A percentile compares a stretch with the other conserved stretches of the same genome.
phyloP scores from a whole-genome alignment of 1,139 yeast species.

The Hansenula sp. region DNA sequence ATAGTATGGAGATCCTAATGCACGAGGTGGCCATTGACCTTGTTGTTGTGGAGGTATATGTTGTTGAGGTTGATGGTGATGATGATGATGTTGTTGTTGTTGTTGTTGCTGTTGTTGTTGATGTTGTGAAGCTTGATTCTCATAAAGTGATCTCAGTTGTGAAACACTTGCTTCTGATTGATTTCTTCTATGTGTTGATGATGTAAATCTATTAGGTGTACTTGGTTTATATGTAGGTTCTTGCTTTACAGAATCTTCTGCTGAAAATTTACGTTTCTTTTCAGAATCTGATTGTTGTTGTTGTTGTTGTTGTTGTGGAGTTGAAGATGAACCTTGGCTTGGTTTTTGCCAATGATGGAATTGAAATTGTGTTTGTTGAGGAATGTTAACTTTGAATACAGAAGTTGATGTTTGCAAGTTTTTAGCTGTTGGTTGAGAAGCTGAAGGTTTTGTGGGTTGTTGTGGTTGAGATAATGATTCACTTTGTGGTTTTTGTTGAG shows the following conservation, averaged over 20 bases:
- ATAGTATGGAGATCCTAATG: conserved; percentile 12
- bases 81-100: conserved; percentile 4
- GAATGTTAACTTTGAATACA: conserved; percentile 22
- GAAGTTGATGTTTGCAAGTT: conserved; percentile 9
- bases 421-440: conserved; percentile 1
- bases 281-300: conserved; percentile 3
- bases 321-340: conserved; percentile 6
- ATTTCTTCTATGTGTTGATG: conserved; percentile 18
- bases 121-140: conserved; percentile 8
- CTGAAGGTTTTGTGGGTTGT: not conserved
- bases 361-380: conserved; percentile 22
- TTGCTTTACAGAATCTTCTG: conserved; percentile 2
- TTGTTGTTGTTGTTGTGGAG: conserved; percentile 3
- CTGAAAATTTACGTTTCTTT: conserved; percentile 12
- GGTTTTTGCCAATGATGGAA: conserved; percentile 27
- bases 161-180: conserved; percentile 21
- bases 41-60: conserved; percentile 3
- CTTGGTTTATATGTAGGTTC: conserved; percentile 5
- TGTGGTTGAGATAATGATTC: not conserved
- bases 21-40: not conserved
- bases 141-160: conserved; percentile 16
- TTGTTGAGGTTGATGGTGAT: conserved; percentile 4
- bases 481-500: not conserved
- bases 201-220: conserved; percentile 1
- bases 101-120: conserved; percentile 4